phyloP scores from a whole-genome alignment of 257 asterid species.

The Fraxinus quadrangulata region DNA sequence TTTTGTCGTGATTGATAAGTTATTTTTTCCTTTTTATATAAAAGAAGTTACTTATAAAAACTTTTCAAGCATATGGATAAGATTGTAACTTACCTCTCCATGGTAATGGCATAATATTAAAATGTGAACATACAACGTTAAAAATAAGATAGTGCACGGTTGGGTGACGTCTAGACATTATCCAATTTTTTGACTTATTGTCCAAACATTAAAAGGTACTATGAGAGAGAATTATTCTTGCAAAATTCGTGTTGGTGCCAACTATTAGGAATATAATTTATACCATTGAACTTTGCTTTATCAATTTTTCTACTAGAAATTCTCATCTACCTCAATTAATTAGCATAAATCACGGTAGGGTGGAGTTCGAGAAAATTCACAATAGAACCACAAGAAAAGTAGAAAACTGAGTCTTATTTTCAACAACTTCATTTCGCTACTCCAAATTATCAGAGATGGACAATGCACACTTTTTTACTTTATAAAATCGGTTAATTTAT shows the following conservation, averaged over 20 bases:
- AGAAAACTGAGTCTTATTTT: no score
- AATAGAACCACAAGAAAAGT: not conserved
- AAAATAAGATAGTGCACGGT: not conserved
- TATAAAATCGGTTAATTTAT: no score
- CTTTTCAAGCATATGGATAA: no score
- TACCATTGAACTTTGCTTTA: not conserved
- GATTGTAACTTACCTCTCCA: no score
- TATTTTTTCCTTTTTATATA: no score
- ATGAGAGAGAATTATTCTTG: not conserved
- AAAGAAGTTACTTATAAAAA: no score
- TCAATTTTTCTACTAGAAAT: not conserved
- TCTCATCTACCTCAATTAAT: not conserved
- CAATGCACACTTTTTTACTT: no score
- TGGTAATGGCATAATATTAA: not conserved
- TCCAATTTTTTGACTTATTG: not conserved
- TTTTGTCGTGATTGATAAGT: no score
- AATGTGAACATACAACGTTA: not conserved
- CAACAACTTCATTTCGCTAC: no score
- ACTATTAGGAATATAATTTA: not conserved
- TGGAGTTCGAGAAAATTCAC: not conserved
- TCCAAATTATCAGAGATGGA: no score
- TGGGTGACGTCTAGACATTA: not conserved
- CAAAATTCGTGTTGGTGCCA: constrained; percentile 2
- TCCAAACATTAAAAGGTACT: not conserved
- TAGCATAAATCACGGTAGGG: not conserved